Conservation (phyloP, 495 filamentous ascomycete genomes). For the Pyrenula massariospora region DNA sequence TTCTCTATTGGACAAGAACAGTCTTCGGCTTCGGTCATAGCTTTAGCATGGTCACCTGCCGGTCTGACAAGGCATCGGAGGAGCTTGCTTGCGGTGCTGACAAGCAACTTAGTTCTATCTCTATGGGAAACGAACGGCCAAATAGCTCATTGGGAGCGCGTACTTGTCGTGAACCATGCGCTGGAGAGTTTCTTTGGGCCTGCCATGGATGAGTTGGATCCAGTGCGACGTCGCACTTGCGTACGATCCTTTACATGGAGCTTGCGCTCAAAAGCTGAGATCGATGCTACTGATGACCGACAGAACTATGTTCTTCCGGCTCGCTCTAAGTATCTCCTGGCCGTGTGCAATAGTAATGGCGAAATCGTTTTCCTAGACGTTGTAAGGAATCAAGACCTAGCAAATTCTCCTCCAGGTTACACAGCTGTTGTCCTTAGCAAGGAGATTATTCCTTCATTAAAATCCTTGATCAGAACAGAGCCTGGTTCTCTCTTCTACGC, state of each 20-base stretch:
- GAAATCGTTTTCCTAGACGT: constrained; percentile 23
- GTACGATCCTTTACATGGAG: constrained; percentile 34
- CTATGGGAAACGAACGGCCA: constrained; percentile 29
- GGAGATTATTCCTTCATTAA: constrained; percentile 7
- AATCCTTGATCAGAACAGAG: constrained; percentile 7
- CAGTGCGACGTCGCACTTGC: constrained; percentile 14
- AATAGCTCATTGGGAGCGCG: constrained; percentile 30
- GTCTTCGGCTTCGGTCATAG: constrained; percentile 37
- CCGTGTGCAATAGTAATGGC: constrained; percentile 8
- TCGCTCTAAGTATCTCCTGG: constrained; percentile 15
- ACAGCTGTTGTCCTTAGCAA: constrained; percentile 15
- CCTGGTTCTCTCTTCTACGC: constrained; percentile 19
- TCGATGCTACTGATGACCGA: neutral
- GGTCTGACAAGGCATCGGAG: constrained; percentile 46
- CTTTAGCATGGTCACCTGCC: constrained; percentile 48
- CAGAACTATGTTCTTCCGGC: constrained; percentile 7
- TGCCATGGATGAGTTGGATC: constrained; percentile 4
- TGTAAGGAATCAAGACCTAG: constrained; percentile 2
- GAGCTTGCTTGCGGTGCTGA: constrained; percentile 46
- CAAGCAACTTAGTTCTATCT: constrained; percentile 41
- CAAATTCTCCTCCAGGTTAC: constrained; percentile 4
- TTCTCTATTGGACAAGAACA: constrained; percentile 56
- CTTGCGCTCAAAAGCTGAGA: constrained; percentile 15
- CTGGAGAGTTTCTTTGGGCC: constrained; percentile 14
- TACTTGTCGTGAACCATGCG: constrained; percentile 27